Evolutionary conservation across 192 early-diverging fungal species (phyloP).

Genomic region (Ramicandelaber brevisporus): DNA sequence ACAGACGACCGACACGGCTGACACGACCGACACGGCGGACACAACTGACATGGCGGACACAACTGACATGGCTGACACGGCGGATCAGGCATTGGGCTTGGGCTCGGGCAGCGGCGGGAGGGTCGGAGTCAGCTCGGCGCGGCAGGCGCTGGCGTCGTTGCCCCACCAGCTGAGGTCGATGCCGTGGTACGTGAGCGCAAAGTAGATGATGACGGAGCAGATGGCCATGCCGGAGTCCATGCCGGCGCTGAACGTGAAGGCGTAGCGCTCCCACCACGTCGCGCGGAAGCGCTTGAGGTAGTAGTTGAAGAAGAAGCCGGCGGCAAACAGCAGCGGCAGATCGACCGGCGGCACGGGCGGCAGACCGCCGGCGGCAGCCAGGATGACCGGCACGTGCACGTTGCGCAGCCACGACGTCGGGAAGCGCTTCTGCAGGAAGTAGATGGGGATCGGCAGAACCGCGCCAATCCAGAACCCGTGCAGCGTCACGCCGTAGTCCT

Average conservation of each 20-base stretch:
- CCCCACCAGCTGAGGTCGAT: conserved; percentile 5
- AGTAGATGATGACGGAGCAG: conserved; percentile 1
- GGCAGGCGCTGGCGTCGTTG: conserved; percentile 5
- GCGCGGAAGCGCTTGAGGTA: conserved; percentile 31
- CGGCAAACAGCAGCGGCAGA: conserved; percentile 19
- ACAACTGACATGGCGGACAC: no score
- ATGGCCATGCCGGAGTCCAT: conserved; percentile 9
- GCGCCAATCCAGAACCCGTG: conserved; percentile 36
- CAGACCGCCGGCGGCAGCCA: conserved; percentile 26
- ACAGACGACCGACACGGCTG: no score
- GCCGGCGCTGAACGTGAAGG: conserved; percentile 18
- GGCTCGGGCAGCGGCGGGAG: no score
- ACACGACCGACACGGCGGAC: no score
- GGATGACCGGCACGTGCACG: conserved; percentile 43
- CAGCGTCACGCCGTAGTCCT: conserved; percentile 23
- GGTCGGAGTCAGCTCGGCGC: no score
- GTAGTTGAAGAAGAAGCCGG: conserved; percentile 45
- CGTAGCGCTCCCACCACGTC: conserved; percentile 35
- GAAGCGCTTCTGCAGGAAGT: conserved; percentile 26
- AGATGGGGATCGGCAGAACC: conserved; percentile 43
- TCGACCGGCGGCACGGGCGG: conserved; percentile 30
- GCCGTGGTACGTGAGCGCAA: not conserved
- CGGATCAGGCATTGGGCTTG: no score
- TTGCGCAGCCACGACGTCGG: conserved; percentile 40
- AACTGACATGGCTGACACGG: no score